Conservation (phyloP, 495 filamentous ascomycete genomes). For the Trichoderma virens region DNA sequence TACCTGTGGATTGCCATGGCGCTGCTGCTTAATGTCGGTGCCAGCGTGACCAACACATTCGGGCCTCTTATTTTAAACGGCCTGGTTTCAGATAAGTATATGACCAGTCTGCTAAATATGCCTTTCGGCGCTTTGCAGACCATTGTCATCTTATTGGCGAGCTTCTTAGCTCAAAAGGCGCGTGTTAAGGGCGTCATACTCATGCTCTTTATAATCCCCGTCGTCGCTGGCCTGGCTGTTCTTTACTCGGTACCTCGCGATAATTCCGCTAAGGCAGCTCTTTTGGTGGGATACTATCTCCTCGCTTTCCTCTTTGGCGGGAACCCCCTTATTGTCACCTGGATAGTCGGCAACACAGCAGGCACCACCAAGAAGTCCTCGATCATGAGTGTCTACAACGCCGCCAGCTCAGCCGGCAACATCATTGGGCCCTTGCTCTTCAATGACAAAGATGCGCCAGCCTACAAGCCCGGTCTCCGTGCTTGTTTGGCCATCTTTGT, state of each 20-base stretch:
- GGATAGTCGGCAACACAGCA: conserved; percentile 53
- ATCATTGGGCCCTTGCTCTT: conserved; percentile 65
- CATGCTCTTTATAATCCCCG: conserved; percentile 41
- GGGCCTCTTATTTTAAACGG: conserved; percentile 54
- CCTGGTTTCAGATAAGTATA: conserved; percentile 49
- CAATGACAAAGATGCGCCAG: conserved; percentile 47
- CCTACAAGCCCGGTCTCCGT: conserved; percentile 48
- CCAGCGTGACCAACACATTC: conserved; percentile 51
- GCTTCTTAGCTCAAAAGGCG: conserved; percentile 43
- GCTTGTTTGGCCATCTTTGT: conserved; percentile 50
- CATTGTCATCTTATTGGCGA: conserved; percentile 46
- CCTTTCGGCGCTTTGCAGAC: conserved; percentile 54
- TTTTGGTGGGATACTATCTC: conserved; percentile 55
- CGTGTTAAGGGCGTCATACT: conserved; percentile 45
- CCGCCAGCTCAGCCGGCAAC: conserved; percentile 53
- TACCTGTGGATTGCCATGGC: conserved; percentile 43
- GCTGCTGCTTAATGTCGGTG: conserved; percentile 54
- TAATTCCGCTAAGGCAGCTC: conserved; percentile 27
- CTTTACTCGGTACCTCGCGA: conserved; percentile 45
- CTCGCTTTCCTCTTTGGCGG: conserved; percentile 53
- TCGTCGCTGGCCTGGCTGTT: conserved; percentile 48
- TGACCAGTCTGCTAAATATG: conserved; percentile 55
- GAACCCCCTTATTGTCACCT: conserved; percentile 39
- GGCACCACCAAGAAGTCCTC: conserved; percentile 61
- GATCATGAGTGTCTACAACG: conserved; percentile 52